Evolutionary conservation across 1,284 basidiomycete genomes (phyloP).

Genomic region (Hypsizygus ulmarius): DNA sequence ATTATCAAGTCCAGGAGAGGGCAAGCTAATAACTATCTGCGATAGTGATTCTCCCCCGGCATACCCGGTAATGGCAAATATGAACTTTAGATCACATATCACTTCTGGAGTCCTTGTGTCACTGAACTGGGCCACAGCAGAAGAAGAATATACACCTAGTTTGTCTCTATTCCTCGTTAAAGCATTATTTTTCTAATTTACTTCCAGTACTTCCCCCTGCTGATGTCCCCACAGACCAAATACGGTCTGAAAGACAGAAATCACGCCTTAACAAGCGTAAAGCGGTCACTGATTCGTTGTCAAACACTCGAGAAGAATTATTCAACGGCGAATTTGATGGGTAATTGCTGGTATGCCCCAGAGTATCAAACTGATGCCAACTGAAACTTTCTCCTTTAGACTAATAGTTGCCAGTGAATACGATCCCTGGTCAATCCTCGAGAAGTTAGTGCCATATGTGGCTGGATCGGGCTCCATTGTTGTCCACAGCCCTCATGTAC

Average conservation of each 20-base stretch:
- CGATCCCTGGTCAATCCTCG: conserved; percentile 81
- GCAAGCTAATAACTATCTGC: conserved; percentile 82
- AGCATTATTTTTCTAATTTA: conserved; percentile 6
- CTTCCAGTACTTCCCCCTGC: conserved; percentile 53
- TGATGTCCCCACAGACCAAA: conserved; percentile 52
- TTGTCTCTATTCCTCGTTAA: conserved; percentile 22
- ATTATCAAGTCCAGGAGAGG: conserved; percentile 53
- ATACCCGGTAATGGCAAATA: conserved; percentile 79
- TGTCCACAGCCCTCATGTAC: conserved; percentile 80
- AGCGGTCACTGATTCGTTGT: conserved; percentile 55
- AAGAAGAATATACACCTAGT: conserved; percentile 75
- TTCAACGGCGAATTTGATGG: conserved; percentile 88
- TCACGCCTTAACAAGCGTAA: conserved; percentile 71
- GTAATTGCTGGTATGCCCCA: conserved; percentile 38
- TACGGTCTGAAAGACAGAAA: conserved; percentile 69
- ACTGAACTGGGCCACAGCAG: conserved; percentile 90
- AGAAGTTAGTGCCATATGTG: conserved; percentile 73
- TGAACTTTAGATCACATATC: conserved; percentile 79
- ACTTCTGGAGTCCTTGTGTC: conserved; percentile 59
- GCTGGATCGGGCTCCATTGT: conserved; percentile 86
- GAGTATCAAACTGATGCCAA: not conserved
- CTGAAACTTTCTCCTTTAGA: conserved; percentile 36
- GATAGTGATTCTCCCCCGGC: conserved; percentile 93
- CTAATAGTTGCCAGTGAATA: conserved; percentile 84
- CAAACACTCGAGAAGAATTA: conserved; percentile 73